A percentile compares a stretch with the other conserved stretches of the same genome.
These are phyloP conservation scores for Gremmenia infestans DNA, from an alignment of 2,329 filamentous ascomycete genomes.

Conservation along the genomic window DNA sequence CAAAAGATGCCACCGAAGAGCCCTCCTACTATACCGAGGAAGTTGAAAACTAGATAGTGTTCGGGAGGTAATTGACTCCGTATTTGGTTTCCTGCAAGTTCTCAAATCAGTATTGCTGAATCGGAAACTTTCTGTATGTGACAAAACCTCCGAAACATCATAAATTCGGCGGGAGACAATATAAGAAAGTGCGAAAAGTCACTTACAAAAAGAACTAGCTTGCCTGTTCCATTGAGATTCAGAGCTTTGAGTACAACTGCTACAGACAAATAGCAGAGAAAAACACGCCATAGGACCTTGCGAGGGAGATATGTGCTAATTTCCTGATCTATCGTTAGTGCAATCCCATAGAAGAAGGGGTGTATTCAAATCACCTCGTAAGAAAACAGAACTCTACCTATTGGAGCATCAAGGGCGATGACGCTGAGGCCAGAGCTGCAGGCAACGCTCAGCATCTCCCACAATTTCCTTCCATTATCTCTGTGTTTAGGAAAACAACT, in stretches of 20 bases:
- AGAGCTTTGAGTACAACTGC: slow-evolving; percentile 51
- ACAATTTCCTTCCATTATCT: slow-evolving; percentile 52
- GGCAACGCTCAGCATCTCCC: slow-evolving; percentile 53
- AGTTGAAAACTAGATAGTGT: slow-evolving; percentile 52
- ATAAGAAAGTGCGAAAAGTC: too few relatives aligned
- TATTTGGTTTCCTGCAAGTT: slow-evolving; percentile 46
- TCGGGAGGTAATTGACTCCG: slow-evolving; percentile 48
- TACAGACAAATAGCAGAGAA: slow-evolving; percentile 52
- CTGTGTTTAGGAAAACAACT: slow-evolving; percentile 50
- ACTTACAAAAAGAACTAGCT: slow-evolving; percentile 48
- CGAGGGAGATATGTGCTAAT: slow-evolving; percentile 56
- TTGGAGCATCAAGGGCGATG: slow-evolving; percentile 56
- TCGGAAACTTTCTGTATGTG: too few relatives aligned
- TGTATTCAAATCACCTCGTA: slow-evolving; percentile 38
- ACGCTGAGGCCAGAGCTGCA: slow-evolving; percentile 53
- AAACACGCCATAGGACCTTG: slow-evolving; percentile 54
- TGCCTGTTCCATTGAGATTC: slow-evolving; percentile 56
- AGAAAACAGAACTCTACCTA: slow-evolving; percentile 56
- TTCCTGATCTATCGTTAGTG: slow-evolving; percentile 35
- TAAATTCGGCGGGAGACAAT: too few relatives aligned
- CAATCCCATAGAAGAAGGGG: neutral
- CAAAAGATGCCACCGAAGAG: slow-evolving; percentile 56
- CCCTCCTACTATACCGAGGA: slow-evolving; percentile 53
- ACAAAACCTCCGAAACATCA: too few relatives aligned
- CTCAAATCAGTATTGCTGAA: too few relatives aligned